A percentile compares a stretch with the other conserved stretches of the same genome.
Evolutionary conservation across 768 basidiomycete species (phyloP).

Genomic region (Pleurotus tuber-regium): DNA sequence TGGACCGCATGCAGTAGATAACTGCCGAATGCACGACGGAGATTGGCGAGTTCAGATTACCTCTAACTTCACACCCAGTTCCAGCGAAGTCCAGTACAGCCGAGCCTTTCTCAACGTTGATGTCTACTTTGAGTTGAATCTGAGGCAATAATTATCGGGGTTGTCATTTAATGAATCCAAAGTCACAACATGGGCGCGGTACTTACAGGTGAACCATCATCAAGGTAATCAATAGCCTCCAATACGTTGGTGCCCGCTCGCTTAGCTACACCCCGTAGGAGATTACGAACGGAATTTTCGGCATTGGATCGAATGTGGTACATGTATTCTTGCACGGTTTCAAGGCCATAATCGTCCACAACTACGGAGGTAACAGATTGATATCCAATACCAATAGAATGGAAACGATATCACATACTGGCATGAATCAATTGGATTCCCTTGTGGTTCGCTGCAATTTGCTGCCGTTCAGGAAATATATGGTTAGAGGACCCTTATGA

Average conservation of each 20-base stretch:
- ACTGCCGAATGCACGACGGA: conserved; percentile 86
- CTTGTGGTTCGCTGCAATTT: conserved; percentile 94
- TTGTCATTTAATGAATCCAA: not conserved
- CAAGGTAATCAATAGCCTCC: conserved; percentile 77
- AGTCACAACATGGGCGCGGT: not conserved
- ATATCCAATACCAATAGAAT: conserved; percentile 11
- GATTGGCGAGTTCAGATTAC: conserved; percentile 83
- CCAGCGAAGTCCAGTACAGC: conserved; percentile 86
- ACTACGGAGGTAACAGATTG: conserved; percentile 38
- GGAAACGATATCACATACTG: conserved; percentile 39
- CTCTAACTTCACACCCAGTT: conserved; percentile 80
- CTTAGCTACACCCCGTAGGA: conserved; percentile 73
- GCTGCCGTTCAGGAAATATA: conserved; percentile 39
- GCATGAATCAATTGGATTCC: conserved; percentile 83
- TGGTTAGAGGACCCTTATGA: conserved; percentile 5
- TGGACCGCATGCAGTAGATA: conserved; percentile 86
- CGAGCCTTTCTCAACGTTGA: conserved; percentile 68
- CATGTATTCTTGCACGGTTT: conserved; percentile 93
- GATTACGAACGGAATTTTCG: conserved; percentile 79
- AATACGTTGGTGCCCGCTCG: conserved; percentile 65
- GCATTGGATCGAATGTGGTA: conserved; percentile 87
- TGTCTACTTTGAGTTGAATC: conserved; percentile 77
- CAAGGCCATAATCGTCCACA: conserved; percentile 81
- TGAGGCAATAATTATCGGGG: conserved; percentile 22
- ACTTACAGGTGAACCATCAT: conserved; percentile 81